Evolutionary conservation across 805 yeast species (phyloP), one percentile per base, ranked within the genome.

Genomic region (Cyberlindnera subsufficiens): DNA sequence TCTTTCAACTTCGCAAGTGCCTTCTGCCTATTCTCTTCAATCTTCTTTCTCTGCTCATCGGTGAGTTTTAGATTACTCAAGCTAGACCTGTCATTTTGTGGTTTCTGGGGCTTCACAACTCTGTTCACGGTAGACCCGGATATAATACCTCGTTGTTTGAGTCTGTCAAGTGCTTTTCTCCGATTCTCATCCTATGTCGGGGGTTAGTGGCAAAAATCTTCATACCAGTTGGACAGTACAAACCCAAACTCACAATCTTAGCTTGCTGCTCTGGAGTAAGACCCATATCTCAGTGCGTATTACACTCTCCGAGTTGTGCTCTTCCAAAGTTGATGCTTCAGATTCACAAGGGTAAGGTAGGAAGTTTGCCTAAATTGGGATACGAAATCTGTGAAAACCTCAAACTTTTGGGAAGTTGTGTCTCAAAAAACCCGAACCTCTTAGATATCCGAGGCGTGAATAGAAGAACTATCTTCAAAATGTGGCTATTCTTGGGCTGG

Each of bases 121-220:
- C 41, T 48, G 35, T 46, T 51, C 18, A 46, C 42, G 6, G 40
- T 43, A 3, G 40, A 17, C 3, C 53, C 52, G 3, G 42, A 27
- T 2, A 51, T 40, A 4, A 65, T 55, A 1, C 72, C 77, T 49
- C 73, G 66, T 38, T 69, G 67, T 47, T 73, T 68, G 30, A 83
- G 67, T 43, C 82, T 62, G 43, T 79, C 85, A 8, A 81, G 53
- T 0, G 89, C 88, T 42, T 69, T 69, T 35, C 71, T 68, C 47
- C 93, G 67, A 56, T 82, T 83, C 25, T 75, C 80, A 38, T 78
- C 86, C 86, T 79, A 32, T 7, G 16, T 6, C 14, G 20, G 30
- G 14, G 3, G 32, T 22, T 20, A 34, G 41, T 38, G 41, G 32
- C 38, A 32, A 35, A 27, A 6, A 16, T 29, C 14, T 16, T 15